Evolutionary conservation across 1,284 basidiomycete species (phyloP).

Genomic region (Phellinidium pouzarii): DNA sequence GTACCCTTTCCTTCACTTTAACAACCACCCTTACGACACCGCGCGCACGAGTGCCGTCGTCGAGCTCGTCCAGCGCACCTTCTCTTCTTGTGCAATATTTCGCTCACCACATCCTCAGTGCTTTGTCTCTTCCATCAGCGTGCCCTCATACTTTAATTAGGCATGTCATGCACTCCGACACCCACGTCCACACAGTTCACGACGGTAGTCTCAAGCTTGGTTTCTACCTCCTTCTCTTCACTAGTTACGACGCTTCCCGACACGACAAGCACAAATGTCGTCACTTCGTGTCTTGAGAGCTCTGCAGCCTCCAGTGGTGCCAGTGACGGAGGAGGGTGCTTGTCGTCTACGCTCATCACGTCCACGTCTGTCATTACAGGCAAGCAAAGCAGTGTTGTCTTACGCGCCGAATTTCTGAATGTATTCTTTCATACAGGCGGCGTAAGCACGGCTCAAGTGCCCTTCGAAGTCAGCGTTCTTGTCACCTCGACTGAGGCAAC

Average conservation of each 20-base stretch:
- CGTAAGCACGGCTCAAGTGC: constrained; percentile 30
- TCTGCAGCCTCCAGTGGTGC: neutral
- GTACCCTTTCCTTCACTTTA: neutral
- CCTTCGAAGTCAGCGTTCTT: constrained; percentile 30
- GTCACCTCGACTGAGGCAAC: constrained; percentile 30
- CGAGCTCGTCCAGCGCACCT: neutral
- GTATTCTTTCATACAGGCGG: constrained; percentile 26
- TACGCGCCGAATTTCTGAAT: constrained; percentile 4
- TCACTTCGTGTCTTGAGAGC: constrained; percentile 27
- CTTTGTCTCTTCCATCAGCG: neutral
- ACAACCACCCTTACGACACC: neutral
- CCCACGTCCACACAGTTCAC: constrained; percentile 34
- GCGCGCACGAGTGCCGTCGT: neutral
- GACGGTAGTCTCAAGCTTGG: constrained; percentile 28
- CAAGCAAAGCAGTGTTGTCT: constrained; percentile 21
- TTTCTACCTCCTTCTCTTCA: constrained; percentile 32
- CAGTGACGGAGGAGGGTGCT: constrained; percentile 23
- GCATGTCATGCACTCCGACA: constrained; percentile 27
- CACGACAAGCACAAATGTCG: constrained; percentile 27
- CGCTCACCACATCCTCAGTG: no score
- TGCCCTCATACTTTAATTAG: neutral
- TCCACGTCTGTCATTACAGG: constrained; percentile 29
- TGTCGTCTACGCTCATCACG: constrained; percentile 24
- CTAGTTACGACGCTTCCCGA: constrained; percentile 25
- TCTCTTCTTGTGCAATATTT: neutral